Percentiles rank a stretch among this genome's conserved stretches.
phyloP scores from a whole-genome alignment of 1,284 basidiomycete species.

The Cutaneotrichosporon cutaneum region DNA sequence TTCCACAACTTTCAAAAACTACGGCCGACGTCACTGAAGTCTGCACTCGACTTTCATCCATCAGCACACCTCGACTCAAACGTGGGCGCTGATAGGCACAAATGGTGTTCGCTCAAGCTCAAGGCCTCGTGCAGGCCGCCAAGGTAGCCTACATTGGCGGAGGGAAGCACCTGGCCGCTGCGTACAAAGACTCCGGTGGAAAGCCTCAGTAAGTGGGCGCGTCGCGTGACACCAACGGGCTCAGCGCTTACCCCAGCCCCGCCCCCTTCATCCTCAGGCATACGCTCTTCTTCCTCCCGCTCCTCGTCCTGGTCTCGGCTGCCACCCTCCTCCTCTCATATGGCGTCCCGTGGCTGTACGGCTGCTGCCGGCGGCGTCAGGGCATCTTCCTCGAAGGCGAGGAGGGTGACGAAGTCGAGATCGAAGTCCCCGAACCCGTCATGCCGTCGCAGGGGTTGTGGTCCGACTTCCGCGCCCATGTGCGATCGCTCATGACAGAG shows the following conservation, averaged over 20 bases:
- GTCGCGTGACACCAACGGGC: neutral
- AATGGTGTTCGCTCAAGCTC: neutral
- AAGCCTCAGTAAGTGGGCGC: slow-evolving; percentile 17
- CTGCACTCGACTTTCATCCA: neutral
- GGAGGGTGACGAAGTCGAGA: slow-evolving; percentile 29
- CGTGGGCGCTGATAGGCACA: neutral
- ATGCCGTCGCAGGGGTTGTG: slow-evolving; percentile 48
- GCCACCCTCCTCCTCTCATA: slow-evolving; percentile 35
- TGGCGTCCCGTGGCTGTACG: slow-evolving; percentile 20
- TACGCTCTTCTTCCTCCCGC: slow-evolving; percentile 47
- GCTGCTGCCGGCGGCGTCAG: slow-evolving; percentile 21
- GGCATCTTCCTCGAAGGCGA: slow-evolving; percentile 34
- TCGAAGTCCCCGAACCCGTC: slow-evolving; percentile 26
- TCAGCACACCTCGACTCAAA: neutral
- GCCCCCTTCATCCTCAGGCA: slow-evolving; percentile 38
- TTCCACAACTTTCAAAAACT: neutral
- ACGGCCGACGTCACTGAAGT: neutral
- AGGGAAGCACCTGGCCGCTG: neutral
- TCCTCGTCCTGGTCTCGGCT: slow-evolving; percentile 40
- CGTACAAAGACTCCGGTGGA: neutral
- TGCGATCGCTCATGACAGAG: slow-evolving; percentile 39
- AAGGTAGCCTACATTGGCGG: neutral
- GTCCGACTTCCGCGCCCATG: slow-evolving; percentile 45
- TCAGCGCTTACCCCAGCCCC: slow-evolving; percentile 30
- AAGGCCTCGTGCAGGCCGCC: neutral